Conservation (phyloP, 257 asterid genomes). For the Nicotiana sylvestris region DNA sequence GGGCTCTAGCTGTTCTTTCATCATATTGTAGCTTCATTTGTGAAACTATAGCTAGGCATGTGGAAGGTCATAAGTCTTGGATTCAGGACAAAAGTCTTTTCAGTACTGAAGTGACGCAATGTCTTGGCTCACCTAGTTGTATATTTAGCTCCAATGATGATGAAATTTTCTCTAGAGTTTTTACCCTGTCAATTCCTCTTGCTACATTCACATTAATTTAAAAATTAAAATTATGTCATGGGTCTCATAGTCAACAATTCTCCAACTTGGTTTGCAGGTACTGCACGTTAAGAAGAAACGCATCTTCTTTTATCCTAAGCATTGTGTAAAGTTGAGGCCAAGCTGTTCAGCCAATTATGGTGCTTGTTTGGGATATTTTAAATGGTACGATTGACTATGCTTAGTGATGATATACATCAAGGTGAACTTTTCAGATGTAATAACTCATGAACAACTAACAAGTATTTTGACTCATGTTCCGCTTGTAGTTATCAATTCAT, state of each 20-base stretch:
- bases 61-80: slow-evolving; percentile 5
- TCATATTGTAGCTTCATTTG: neutral
- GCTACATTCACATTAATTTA: neutral
- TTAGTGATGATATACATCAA: slow-evolving; percentile 1
- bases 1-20: neutral
- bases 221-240: neutral
- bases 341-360: slow-evolving; percentile 8
- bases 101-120: neutral
- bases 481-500: slow-evolving; percentile 18
- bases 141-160: neutral
- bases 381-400: slow-evolving; percentile 12
- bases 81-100: neutral
- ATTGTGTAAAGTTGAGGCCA: neutral
- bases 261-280: slow-evolving; percentile 12
- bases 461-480: slow-evolving; percentile 15
- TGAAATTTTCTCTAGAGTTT: neutral
- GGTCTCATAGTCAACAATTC: neutral
- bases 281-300: slow-evolving; percentile 10
- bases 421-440: slow-evolving; percentile 7
- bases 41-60: neutral
- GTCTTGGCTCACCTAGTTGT: neutral
- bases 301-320: slow-evolving; percentile 3
- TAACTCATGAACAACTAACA: slow-evolving; percentile 15
- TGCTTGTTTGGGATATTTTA: slow-evolving; percentile 8
- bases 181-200: neutral